Evolutionary conservation across 2,329 filamentous ascomycete genomes (phyloP).

Genomic region (Penicillium sp.): DNA sequence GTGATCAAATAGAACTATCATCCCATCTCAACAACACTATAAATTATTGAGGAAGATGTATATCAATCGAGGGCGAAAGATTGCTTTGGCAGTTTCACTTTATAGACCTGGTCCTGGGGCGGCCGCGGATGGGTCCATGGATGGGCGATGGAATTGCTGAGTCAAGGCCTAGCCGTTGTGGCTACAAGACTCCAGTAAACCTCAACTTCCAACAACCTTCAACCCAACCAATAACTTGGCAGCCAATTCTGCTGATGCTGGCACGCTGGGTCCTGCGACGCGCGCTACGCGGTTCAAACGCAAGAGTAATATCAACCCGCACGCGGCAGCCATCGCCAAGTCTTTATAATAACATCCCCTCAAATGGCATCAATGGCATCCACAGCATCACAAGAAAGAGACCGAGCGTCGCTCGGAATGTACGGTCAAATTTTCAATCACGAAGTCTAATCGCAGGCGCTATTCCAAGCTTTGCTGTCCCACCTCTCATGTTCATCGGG

Average conservation of each 20-base stretch:
- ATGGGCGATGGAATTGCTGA: neutral
- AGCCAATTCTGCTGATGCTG: conserved; percentile 4
- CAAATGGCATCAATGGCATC: conserved; percentile 1
- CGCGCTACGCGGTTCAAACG: neutral
- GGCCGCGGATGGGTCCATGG: no score
- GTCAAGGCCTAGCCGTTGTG: neutral
- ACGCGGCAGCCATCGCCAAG: neutral
- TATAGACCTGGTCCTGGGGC: neutral
- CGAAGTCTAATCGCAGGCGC: conserved; percentile 21
- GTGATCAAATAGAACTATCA: no score
- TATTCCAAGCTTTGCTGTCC: conserved; percentile 54
- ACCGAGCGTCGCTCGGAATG: neutral
- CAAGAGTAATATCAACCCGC: neutral
- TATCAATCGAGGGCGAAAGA: neutral
- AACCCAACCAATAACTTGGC: neutral
- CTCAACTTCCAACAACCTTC: neutral
- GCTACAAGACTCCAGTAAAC: neutral
- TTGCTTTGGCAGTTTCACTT: no score
- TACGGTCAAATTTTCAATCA: neutral
- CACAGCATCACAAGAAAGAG: neutral
- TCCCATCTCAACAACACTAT: neutral
- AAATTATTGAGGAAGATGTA: no score
- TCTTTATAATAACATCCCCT: neutral
- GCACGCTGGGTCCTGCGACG: neutral
- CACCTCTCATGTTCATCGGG: conserved; percentile 65